Base-by-base conservation (phyloP, 2,329 filamentous ascomycete species). In the Dichotomopilus funicola region DNA sequence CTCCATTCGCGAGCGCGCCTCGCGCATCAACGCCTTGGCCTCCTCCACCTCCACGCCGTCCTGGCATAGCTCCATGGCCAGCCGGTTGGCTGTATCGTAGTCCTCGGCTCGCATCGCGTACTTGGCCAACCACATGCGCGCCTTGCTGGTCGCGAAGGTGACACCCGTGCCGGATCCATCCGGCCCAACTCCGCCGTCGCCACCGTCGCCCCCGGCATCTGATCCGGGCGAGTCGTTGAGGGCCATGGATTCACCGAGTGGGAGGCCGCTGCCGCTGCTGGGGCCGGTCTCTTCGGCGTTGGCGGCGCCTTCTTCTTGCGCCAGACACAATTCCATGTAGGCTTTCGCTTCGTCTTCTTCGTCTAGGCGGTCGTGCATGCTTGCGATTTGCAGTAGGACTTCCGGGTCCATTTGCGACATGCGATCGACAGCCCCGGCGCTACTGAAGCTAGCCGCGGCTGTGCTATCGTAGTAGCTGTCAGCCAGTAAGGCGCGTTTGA, bases 31-130 rank as follows among this genome's bases (percentile, higher is more conserved):
- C 3, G 91, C 90, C 73, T 97, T 97, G 34, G 94, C 94, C 71
- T 99, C 94, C 69, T 99, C 94, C 2, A 97, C 90, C 71, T 97
- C 94, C 33, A 95, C 86, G 0, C 94, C 94, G 71, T 99, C 94
- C 71, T 96, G 90, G 68, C 91, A 96, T 46, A 99, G 75, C 72
- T 99, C 94, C 59, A 86, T 90, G 0, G 91, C 91, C 43, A 97
- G 74, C 59, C 89, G 83, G 72, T 88, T 87, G 4, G 90, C 89
- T 19, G 87, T 81, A 36, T 79, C 76, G 64, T 89, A 89, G 69
- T 96, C 90, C 41, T 85, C 84, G 9, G 80, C 81, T 40, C 82
- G 79, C 73, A 95, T 87, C 10, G 90, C 87, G 73, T 86, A 87
- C 54, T 85, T 83, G 12, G 94, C 94, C 55, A 99, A 81, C 94